Base-by-base conservation (phyloP, 83 land plant species). In the Picea abies region DNA sequence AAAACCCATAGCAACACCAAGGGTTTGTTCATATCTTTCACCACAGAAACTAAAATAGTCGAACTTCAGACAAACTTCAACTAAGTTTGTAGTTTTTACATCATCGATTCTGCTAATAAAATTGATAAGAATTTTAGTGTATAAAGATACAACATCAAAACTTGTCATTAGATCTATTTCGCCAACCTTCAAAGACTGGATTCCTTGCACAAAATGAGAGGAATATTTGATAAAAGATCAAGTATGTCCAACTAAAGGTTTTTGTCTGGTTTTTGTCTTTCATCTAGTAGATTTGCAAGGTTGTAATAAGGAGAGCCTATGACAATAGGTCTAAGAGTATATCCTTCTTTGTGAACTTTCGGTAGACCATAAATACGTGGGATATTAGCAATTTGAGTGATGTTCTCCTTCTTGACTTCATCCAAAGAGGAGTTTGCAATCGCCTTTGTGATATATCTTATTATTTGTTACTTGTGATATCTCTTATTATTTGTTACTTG, bases 261-360 rank as follows among this genome's bases (percentile, higher is more conserved):
- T 44, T 0, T 0, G 49, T 44, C 7, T 44, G 0, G 1, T n/a
- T n/a, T n/a, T n/a, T n/a, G 2, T 32, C 35, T 32, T 32, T 44
- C 1, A 6, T 0, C 0, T 0, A 44, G 49, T 6, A 44, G 0
- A 0, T 0, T 44, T 6, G 7, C 49, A 0, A 44, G 8, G 0
- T 9, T 2, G 22, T 65, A 65, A 7, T 32, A 22, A 23, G 68
- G 68, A 22, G 29, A 65, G 14, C 2, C 32, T 11, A 44, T 23
- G 10, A 23, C 68, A 64, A 64, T 65, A 12, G 29, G 29, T 65
- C 20, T 23, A 8, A 65, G 26, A 65, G 12, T 32, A 26, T 9
- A 22, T 20, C 68, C 68, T 3, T 65, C 29, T 3, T 22, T 65
- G 29, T 11, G 26, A 44, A 44, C 0, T 23, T 67, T 29, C 0